phyloP scores from a whole-genome alignment of 331 rosid genomes.

The Pyracantha coccinea region DNA sequence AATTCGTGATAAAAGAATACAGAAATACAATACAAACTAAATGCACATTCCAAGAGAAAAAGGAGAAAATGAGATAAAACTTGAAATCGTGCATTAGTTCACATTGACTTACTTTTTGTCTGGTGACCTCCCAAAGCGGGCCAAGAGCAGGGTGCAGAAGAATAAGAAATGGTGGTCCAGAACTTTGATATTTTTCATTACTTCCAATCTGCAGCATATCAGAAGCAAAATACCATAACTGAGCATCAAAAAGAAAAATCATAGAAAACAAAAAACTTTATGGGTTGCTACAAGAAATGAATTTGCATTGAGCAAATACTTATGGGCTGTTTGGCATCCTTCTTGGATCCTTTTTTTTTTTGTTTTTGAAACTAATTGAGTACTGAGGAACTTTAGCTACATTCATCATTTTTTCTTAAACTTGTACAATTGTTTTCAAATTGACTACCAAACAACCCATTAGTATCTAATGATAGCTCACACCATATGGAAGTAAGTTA shows the following conservation, averaged over 20 bases:
- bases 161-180: conserved; percentile 92
- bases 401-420: neutral
- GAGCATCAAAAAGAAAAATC: conserved; percentile 3
- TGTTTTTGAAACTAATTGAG: neutral
- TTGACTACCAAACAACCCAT: neutral
- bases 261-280: conserved; percentile 1
- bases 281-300: neutral
- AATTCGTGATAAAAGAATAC: too few species aligned
- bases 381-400: neutral
- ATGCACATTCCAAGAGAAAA: too few species aligned
- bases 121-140: conserved; percentile 93
- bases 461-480: conserved; percentile 13
- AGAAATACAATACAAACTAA: too few species aligned
- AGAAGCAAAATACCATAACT: conserved; percentile 14
- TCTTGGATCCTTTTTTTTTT: neutral
- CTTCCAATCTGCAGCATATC: conserved; percentile 57
- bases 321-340: neutral
- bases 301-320: neutral
- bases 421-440: neutral
- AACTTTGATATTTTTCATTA: conserved; percentile 60
- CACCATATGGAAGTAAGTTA: neutral
- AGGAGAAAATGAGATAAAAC: neutral
- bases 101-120: conserved; percentile 61
- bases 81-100: neutral
- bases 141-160: conserved; percentile 97